Evolutionary conservation across 2,329 filamentous ascomycete genomes (phyloP), one percentile per base, ranked within the genome.

Genomic region (Dryadomyces sulphureus): DNA sequence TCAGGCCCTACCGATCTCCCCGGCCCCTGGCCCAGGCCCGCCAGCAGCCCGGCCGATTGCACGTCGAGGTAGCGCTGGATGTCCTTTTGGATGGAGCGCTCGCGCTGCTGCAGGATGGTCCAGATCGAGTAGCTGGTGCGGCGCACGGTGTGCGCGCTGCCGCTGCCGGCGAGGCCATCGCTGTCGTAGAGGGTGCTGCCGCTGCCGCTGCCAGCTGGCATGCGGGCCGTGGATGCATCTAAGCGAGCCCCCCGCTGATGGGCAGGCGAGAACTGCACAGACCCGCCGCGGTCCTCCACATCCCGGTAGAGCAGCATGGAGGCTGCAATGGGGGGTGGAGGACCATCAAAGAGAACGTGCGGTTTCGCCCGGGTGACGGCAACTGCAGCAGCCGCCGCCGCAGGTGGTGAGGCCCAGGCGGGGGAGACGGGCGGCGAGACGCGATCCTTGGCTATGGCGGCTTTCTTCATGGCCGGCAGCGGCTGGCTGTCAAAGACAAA

Each of bases 291-390:
- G 7, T 58, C 58, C 35, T 61, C 59, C 20, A 57, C 56, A 16
- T 62, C 59, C 19, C 56, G 51, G 46, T 61, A 60, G 2, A 67
- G 45, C 19, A 67, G 48, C 3, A 63, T 59, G 0, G 70, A 72
- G 6, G 59, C 52, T 1, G 67, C 63, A 47, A 75, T 73, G 4
- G 71, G 71, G 1, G 71, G 69, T 0, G 71, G 71, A 0, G 71
- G 70, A 1, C 69, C 69, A 2, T 60, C 54, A 47, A 73, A 74
- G 39, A 73, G 60, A 3, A 58, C 49, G 2, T 46, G 48, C 14
- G 53, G 53, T 42, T 56, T 62, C 20, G 49, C 50, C 45, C 59
- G 62, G 12, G 22, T 32, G 38, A 9, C 11, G 4, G n/a, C n/a
- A n/a, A n/a, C n/a, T n/a, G n/a, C n/a, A n/a, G n/a, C n/a, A n/a